Percentiles rank a stretch among this genome's conserved stretches.
Conservation (phyloP, 1,139 yeast genomes). For the Geotrichum restrictum region DNA sequence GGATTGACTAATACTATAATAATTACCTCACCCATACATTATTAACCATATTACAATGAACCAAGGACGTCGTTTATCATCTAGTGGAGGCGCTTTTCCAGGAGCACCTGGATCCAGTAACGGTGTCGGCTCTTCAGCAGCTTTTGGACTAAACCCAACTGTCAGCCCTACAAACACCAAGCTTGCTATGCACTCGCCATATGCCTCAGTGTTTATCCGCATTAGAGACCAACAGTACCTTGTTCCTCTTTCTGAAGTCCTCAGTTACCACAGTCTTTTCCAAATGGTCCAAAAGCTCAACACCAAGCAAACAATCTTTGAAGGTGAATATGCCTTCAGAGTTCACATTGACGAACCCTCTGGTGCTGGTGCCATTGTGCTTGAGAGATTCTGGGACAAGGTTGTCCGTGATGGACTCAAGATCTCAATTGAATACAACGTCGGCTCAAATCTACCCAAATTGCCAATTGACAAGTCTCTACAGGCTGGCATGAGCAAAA, state of each 20-base stretch:
- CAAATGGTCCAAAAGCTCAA: slow-evolving; percentile 24
- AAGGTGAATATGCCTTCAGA: slow-evolving; percentile 25
- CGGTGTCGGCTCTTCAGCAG: background rate
- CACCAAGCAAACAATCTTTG: slow-evolving; percentile 22
- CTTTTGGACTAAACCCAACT: slow-evolving; percentile 4
- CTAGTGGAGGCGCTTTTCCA: background rate
- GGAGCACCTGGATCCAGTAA: slow-evolving; percentile 3
- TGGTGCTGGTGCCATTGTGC: slow-evolving; percentile 24
- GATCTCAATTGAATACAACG: slow-evolving; percentile 21
- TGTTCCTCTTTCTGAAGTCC: slow-evolving; percentile 12
- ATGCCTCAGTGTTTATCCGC: slow-evolving; percentile 11
- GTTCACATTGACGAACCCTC: slow-evolving; percentile 26
- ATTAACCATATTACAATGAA: background rate
- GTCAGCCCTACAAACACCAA: slow-evolving; percentile 7
- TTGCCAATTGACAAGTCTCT: slow-evolving; percentile 25
- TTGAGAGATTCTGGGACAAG: slow-evolving; percentile 27
- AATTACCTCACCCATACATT: no score
- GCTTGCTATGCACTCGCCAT: slow-evolving; percentile 11
- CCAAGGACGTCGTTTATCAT: slow-evolving; percentile 10
- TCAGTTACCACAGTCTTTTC: slow-evolving; percentile 11
- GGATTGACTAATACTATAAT: no score
- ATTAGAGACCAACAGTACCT: slow-evolving; percentile 11
- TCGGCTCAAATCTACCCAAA: slow-evolving; percentile 9
- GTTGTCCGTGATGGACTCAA: slow-evolving; percentile 26
- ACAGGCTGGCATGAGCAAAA: slow-evolving; percentile 22